Percentiles rank a stretch among this genome's conserved stretches.
phyloP scores from a whole-genome alignment of 306 rosid genomes.

The Potentilla sterilis region DNA sequence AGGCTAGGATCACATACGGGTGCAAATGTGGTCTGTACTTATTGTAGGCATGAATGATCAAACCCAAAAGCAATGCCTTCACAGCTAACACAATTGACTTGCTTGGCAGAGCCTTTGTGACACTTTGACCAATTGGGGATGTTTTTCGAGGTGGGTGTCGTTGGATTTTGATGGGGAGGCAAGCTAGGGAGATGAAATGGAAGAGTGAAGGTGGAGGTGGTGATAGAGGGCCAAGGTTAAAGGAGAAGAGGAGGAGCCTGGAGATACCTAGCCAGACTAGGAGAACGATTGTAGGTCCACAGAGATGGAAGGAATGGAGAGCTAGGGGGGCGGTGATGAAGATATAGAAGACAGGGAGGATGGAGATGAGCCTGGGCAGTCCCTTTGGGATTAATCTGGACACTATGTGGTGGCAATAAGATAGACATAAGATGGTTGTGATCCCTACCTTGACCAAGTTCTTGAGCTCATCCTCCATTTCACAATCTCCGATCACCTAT shows the following conservation, averaged over 20 bases:
- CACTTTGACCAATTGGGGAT: background rate
- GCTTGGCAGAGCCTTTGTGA: background rate
- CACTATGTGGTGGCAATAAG: conserved; percentile 31
- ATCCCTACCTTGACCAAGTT: conserved; percentile 33
- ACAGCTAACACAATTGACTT: background rate
- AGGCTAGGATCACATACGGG: conserved; percentile 22
- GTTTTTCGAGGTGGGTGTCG: conserved; percentile 2
- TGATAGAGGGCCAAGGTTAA: conserved; percentile 48
- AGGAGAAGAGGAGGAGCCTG: conserved; percentile 48
- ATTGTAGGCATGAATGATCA: conserved; percentile 28
- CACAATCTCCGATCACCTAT: background rate
- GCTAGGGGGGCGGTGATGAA: conserved; percentile 34
- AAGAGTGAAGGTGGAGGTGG: conserved; percentile 32
- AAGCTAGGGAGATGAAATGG: conserved; percentile 57
- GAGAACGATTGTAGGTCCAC: conserved; percentile 32
- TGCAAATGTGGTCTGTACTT: conserved; percentile 33
- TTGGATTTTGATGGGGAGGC: conserved; percentile 55
- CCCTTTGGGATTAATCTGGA: conserved; percentile 29
- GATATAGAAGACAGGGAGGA: conserved; percentile 33
- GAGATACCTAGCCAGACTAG: conserved; percentile 36
- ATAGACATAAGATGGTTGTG: conserved; percentile 15
- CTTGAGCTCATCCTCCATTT: conserved; percentile 33
- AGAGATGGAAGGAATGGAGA: conserved; percentile 31
- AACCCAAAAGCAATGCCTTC: conserved; percentile 37
- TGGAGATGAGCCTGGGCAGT: conserved; percentile 19